phyloP scores from a whole-genome alignment of 2,329 filamentous ascomycete species.

The Lecanicillium sp. region DNA sequence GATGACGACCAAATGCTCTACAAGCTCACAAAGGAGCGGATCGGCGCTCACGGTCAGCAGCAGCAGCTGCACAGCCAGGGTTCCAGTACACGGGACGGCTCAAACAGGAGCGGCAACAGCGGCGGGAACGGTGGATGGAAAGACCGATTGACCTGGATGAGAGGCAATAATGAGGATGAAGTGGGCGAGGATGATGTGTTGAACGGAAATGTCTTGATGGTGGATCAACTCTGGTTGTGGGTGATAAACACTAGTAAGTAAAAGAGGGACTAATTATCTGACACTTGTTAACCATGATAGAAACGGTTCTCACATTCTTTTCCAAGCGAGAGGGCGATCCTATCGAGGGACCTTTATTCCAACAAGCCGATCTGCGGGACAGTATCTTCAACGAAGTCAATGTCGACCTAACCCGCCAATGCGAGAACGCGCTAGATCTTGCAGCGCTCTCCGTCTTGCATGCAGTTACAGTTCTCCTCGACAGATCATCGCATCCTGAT shows the following conservation, averaged over 20 bases:
- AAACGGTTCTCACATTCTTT: constrained; percentile 49
- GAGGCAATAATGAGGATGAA: constrained; percentile 16
- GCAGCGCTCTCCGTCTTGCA: constrained; percentile 57
- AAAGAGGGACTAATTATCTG: too few species aligned
- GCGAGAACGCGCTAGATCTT: constrained; percentile 56
- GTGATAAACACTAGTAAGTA: constrained; percentile 46
- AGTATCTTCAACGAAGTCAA: constrained; percentile 62
- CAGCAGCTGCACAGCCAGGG: constrained; percentile 23
- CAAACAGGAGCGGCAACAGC: constrained; percentile 22
- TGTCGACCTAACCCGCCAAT: constrained; percentile 55
- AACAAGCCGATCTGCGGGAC: constrained; percentile 56
- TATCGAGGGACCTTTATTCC: constrained; percentile 49
- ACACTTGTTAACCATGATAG: constrained; percentile 26
- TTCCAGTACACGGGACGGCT: constrained; percentile 24
- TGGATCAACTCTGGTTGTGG: constrained; percentile 61
- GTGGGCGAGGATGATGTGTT: constrained; percentile 30
- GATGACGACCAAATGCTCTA: constrained; percentile 65
- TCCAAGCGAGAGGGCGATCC: constrained; percentile 48
- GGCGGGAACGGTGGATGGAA: constrained; percentile 25
- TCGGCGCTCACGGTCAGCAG: constrained; percentile 18
- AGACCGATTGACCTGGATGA: constrained; percentile 18
- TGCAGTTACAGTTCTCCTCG: constrained; percentile 55
- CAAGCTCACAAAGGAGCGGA: constrained; percentile 52
- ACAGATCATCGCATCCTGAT: constrained; percentile 53
- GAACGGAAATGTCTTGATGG: constrained; percentile 58